Conservation (phyloP, 148 eudicot species). For the Chenopodium formosanum region DNA sequence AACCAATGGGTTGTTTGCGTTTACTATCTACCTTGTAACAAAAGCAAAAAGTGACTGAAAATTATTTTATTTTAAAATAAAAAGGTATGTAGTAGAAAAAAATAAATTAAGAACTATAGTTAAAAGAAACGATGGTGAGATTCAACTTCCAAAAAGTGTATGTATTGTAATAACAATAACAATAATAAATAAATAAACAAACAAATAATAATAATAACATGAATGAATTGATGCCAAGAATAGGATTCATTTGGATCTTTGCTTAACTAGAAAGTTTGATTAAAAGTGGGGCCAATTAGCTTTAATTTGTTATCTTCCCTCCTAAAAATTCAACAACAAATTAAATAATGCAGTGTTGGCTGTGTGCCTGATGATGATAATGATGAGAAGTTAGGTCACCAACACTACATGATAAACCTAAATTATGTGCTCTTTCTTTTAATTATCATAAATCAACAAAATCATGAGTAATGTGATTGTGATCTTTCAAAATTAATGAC, state of each 20-base stretch:
- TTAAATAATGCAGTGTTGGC: slow-evolving; percentile 32
- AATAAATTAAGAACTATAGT: background rate
- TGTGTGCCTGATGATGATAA: slow-evolving; percentile 22
- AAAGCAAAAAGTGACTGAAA: slow-evolving; percentile 2
- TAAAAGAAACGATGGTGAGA: slow-evolving; percentile 12
- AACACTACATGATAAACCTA: slow-evolving; percentile 36
- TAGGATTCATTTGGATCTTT: slow-evolving; percentile 18
- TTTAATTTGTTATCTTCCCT: slow-evolving; percentile 3
- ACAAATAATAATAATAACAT: background rate
- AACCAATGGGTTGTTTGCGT: background rate
- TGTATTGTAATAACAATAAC: background rate
- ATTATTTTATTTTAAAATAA: background rate
- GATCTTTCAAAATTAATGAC: slow-evolving; percentile 5
- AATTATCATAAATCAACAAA: slow-evolving; percentile 18
- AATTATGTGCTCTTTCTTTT: slow-evolving; percentile 23
- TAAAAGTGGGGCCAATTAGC: background rate
- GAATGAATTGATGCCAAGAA: background rate
- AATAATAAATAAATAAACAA: background rate
- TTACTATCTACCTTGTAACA: background rate
- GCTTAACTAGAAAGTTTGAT: slow-evolving; percentile 35
- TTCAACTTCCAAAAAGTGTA: slow-evolving; percentile 20
- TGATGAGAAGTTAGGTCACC: slow-evolving; percentile 35
- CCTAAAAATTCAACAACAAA: slow-evolving; percentile 23
- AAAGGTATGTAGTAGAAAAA: too few species aligned
- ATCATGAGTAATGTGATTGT: slow-evolving; percentile 21